phyloP scores from a whole-genome alignment of 2,329 filamentous ascomycete species.

The Bipolaris sorokiniana region DNA sequence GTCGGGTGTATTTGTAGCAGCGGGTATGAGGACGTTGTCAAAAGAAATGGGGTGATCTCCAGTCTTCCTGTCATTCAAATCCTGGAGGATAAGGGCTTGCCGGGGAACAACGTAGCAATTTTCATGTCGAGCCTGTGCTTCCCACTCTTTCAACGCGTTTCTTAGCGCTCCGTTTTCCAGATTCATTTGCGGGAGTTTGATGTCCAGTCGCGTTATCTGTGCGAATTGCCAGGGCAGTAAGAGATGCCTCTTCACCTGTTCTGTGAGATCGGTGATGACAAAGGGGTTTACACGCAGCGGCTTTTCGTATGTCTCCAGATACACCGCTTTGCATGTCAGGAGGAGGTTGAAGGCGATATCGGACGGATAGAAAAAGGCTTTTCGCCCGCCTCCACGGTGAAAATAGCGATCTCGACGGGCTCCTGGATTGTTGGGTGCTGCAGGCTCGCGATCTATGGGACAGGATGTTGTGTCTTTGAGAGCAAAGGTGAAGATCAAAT shows the following conservation, averaged over 20 bases:
- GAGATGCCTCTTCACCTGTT: not conserved
- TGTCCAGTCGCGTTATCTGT: conserved; percentile 22
- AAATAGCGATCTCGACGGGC: not conserved
- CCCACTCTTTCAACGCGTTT: conserved; percentile 5
- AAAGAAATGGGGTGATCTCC: not conserved
- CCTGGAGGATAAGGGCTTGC: not conserved
- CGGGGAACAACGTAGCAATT: conserved; percentile 18
- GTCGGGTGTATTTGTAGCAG: not conserved
- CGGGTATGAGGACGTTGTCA: not conserved
- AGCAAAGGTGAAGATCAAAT: conserved; percentile 25
- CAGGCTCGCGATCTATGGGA: conserved; percentile 1
- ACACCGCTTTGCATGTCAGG: conserved; percentile 27
- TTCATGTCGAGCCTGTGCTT: conserved; percentile 7
- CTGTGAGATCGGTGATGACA: not conserved
- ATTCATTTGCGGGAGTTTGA: conserved; percentile 19
- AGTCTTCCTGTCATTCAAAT: not conserved
- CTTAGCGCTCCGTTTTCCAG: conserved; percentile 16
- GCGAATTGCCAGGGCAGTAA: conserved; percentile 25
- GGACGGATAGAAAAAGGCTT: not conserved
- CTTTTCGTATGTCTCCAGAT: conserved; percentile 27
- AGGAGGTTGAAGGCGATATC: conserved; percentile 24
- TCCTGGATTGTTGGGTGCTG: not conserved
- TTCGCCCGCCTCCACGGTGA: not conserved
- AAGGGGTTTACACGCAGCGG: conserved; percentile 23
- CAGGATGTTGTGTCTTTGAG: conserved; percentile 16